Conservation (phyloP, 441 rosid genomes). For the Erysimum pusillum region DNA sequence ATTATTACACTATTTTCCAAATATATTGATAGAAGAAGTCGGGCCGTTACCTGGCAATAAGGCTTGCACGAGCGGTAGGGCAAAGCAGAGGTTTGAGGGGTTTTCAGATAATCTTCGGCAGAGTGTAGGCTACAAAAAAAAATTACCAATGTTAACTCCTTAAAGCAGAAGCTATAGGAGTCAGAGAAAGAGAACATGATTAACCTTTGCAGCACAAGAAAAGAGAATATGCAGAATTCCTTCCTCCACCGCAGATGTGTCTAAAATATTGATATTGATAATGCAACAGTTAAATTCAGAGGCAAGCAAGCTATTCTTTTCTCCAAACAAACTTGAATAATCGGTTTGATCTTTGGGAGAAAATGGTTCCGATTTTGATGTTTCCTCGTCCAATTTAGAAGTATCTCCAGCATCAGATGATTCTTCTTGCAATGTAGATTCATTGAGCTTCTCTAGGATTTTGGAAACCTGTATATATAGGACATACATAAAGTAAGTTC, state of each 20-base stretch:
- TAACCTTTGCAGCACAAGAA: constrained; percentile 95
- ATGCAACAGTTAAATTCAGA: constrained; percentile 65
- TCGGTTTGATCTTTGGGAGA: constrained; percentile 56
- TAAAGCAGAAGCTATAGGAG: constrained; percentile 30
- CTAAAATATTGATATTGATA: constrained; percentile 61
- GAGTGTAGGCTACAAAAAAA: constrained; percentile 65
- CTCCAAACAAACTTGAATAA: constrained; percentile 84
- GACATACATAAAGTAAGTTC: constrained; percentile 37
- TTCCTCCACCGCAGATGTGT: constrained; percentile 82
- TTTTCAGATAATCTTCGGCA: constrained; percentile 75
- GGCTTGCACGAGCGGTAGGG: constrained; percentile 85
- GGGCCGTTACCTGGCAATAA: constrained; percentile 71
- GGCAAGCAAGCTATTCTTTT: constrained; percentile 66
- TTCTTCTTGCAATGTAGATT: constrained; percentile 60
- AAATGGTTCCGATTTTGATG: constrained; percentile 55
- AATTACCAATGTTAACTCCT: constrained; percentile 37
- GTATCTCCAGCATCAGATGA: constrained; percentile 46
- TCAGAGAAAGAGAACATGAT: constrained; percentile 45
- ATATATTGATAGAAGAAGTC: neutral
- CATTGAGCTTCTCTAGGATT: constrained; percentile 67
- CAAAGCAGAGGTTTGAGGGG: constrained; percentile 73
- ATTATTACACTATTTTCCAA: neutral
- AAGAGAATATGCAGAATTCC: constrained; percentile 86
- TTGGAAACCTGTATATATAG: constrained; percentile 66
- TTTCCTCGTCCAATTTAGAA: constrained; percentile 53